A percentile compares a stretch with the other conserved stretches of the same genome.
Conservation (phyloP, 352 stramenopile genomes). For the Aphanomyces cochlioides region DNA sequence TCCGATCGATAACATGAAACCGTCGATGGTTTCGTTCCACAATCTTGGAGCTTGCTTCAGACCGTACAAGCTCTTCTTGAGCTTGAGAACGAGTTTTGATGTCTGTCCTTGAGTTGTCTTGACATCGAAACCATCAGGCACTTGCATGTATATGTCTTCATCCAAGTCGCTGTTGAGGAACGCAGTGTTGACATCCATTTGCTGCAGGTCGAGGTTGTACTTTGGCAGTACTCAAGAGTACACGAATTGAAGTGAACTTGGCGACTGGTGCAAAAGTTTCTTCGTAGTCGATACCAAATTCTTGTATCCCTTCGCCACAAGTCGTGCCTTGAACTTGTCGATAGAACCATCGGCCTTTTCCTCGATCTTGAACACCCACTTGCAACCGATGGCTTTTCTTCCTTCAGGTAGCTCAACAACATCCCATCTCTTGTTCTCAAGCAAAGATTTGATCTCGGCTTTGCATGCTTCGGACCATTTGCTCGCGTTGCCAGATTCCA, state of each 20-base stretch:
- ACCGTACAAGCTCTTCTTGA: conserved; percentile 36
- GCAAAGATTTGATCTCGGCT: conserved; percentile 1
- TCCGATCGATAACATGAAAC: conserved; percentile 18
- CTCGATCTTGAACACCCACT: conserved; percentile 34
- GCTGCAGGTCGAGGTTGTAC: conserved; percentile 23
- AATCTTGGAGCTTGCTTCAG: conserved; percentile 35
- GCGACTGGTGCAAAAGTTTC: conserved; percentile 37
- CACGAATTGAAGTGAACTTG: conserved; percentile 32
- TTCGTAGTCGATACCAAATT: conserved; percentile 31
- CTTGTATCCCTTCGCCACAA: conserved; percentile 34
- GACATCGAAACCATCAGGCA: neutral
- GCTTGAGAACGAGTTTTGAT: conserved; percentile 18
- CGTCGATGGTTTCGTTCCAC: conserved; percentile 36
- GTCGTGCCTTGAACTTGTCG: conserved; percentile 34
- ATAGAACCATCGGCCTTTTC: conserved; percentile 23
- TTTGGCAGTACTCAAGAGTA: conserved; percentile 30
- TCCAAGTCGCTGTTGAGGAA: conserved; percentile 39
- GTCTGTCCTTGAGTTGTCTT: conserved; percentile 3
- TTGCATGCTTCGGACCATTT: neutral
- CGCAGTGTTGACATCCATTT: conserved; percentile 38
- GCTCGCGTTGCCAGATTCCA: neutral
- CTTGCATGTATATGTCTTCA: conserved; percentile 23
- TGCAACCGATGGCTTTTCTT: conserved; percentile 32
- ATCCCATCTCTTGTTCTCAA: conserved; percentile 33
- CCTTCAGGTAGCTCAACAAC: conserved; percentile 5